These are phyloP conservation scores for Pelargonium nanum DNA, from an alignment of 345 rosid genomes.

Conservation along the genomic window DNA sequence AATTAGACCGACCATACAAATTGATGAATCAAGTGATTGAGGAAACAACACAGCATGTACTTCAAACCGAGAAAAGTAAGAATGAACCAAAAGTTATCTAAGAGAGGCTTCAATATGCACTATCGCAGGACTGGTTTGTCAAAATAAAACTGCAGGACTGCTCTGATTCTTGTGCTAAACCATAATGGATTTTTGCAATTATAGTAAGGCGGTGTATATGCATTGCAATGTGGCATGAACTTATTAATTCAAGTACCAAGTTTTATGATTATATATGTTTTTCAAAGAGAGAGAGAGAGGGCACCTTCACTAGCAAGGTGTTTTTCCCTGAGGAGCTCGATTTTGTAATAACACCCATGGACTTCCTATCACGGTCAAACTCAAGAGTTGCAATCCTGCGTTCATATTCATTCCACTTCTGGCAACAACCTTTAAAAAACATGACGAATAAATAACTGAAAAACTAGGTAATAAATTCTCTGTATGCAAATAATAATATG, in stretches of 20 bases:
- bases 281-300: not conserved
- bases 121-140: too few relatives aligned
- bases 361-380: slow-evolving; percentile 82
- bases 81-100: too few relatives aligned
- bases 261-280: not conserved
- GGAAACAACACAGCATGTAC: not conserved
- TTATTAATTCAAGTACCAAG: not conserved
- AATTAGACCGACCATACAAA: too few relatives aligned
- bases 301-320: slow-evolving; percentile 78
- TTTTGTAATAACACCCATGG: slow-evolving; percentile 94
- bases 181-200: too few relatives aligned
- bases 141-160: too few relatives aligned
- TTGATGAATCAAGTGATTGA: not conserved
- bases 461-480: not conserved
- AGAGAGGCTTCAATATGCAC: too few relatives aligned
- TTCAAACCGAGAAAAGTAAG: too few relatives aligned
- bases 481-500: not conserved
- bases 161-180: too few relatives aligned
- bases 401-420: slow-evolving; percentile 56
- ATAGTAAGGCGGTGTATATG: too few relatives aligned
- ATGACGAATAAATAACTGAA: not conserved
- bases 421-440: slow-evolving; percentile 47
- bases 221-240: too few relatives aligned
- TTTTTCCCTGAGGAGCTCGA: slow-evolving; percentile 66
- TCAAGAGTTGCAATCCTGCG: slow-evolving; percentile 88